These are phyloP conservation scores for Talaromyces funiculosus DNA, from an alignment of 2,329 filamentous ascomycete genomes.

Conservation along the genomic window DNA sequence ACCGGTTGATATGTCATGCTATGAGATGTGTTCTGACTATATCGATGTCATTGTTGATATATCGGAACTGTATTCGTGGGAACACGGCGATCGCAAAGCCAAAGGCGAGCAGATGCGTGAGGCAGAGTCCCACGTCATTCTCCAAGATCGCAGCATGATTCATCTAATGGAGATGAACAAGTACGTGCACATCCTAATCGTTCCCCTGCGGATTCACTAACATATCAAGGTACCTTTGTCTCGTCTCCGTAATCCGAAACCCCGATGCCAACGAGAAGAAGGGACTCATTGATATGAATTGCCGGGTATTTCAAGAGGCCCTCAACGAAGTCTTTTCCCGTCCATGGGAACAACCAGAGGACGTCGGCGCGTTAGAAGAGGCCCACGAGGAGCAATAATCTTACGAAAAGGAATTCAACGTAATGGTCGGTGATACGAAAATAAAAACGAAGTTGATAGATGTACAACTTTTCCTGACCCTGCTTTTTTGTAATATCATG, in stretches of 20 bases:
- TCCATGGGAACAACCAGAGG: constrained; percentile 35
- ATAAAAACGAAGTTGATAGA: background rate
- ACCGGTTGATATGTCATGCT: constrained; percentile 89
- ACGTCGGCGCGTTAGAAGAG: background rate
- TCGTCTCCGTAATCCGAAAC: constrained; percentile 61
- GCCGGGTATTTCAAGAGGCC: constrained; percentile 58
- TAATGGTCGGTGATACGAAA: background rate
- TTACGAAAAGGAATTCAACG: background rate
- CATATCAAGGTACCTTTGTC: constrained; percentile 51
- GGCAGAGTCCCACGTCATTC: constrained; percentile 58
- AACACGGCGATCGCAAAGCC: constrained; percentile 40
- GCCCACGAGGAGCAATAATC: constrained; percentile 1
- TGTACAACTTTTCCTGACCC: background rate
- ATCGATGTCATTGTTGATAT: constrained; percentile 98
- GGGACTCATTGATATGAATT: constrained; percentile 62
- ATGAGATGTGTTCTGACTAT: constrained; percentile 97
- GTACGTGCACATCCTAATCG: constrained; percentile 31
- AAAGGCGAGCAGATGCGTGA: constrained; percentile 46
- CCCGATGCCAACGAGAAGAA: constrained; percentile 60
- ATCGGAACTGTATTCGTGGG: constrained; percentile 87
- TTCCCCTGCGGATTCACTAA: constrained; percentile 15
- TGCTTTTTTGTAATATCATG: background rate
- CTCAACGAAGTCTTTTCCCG: constrained; percentile 57
- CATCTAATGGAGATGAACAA: constrained; percentile 63
- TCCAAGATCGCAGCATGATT: constrained; percentile 58